Base-by-base conservation (phyloP, 1,139 yeast genomes). In the Lodderomyces orthopsilosis region DNA sequence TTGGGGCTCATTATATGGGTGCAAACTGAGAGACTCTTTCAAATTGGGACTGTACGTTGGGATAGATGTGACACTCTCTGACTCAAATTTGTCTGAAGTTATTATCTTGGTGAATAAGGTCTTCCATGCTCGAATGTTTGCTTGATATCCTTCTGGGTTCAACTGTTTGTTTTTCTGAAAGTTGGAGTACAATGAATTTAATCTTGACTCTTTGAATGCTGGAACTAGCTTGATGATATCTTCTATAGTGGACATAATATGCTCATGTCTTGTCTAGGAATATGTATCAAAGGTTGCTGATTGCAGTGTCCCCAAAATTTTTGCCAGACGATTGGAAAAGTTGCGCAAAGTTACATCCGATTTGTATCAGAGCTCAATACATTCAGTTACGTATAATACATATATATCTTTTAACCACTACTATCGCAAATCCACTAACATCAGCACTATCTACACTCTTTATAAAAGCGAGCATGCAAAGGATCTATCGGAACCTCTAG, bases 61-160 rank as follows among this genome's bases (percentile, higher is more conserved):
- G 1, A 68, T 42, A 1, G 63, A 55, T 9, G 66, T 39, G 18
- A 45, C 40, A 0, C 66, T 57, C 22, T 49, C 51, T 6, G 43
- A 36, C 9, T 42, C 32, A 30, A 40, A 34, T 10, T 27, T 30
- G 15, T 26, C 32, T 4, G 43, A 27, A 18, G 38, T 45, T 27
- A 66, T 51, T 21, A 70, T 43, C 9, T 56, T 54, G 8, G 41
- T 38, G 13, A 72, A 46, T 14, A 71, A 56, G 7, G 53, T 46
- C 6, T 48, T 41, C 94, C 94, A 85, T 1, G 89, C 85, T 2
- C 62, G 59, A n/a, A 84, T 50, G 54, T 85, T 85, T 19, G 93
- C 93, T 32, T 71, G 77, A 51, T 68, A 85, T 1, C 94, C 94
- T 49, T 83, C 90, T 1, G 77, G 77, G 55, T 85, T 85, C 18